Conservation (phyloP, 768 basidiomycete genomes). For the Cubamyces sp. region DNA sequence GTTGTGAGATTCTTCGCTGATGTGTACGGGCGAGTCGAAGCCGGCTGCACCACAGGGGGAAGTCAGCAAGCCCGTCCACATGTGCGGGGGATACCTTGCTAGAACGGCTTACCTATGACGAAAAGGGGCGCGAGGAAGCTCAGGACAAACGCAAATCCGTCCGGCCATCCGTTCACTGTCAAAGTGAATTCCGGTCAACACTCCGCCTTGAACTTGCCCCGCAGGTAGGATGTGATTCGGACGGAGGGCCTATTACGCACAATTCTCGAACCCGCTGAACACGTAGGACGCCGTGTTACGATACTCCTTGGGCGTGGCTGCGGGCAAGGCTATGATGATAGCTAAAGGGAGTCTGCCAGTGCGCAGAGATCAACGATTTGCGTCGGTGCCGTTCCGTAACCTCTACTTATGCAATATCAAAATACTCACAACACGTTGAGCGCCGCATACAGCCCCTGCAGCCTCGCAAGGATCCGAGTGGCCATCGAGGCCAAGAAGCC, state of each 20-base stretch:
- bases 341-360: slow-evolving; percentile 36
- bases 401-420: too few relatives aligned
- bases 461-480: slow-evolving; percentile 37
- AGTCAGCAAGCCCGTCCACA: too few relatives aligned
- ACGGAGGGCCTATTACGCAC: slow-evolving; percentile 37
- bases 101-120: slow-evolving; percentile 12
- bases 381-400: neutral
- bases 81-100: too few relatives aligned
- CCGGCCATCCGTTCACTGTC: slow-evolving; percentile 52
- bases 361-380: too few relatives aligned
- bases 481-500: slow-evolving; percentile 39
- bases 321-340: slow-evolving; percentile 56
- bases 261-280: slow-evolving; percentile 62
- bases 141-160: slow-evolving; percentile 53
- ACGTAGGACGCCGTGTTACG: slow-evolving; percentile 65
- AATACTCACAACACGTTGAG: slow-evolving; percentile 41
- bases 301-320: slow-evolving; percentile 59
- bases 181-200: neutral
- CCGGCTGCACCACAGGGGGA: slow-evolving; percentile 9
- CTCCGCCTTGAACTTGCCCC: too few relatives aligned
- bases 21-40: slow-evolving; percentile 59
- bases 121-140: slow-evolving; percentile 44
- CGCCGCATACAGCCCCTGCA: slow-evolving; percentile 41
- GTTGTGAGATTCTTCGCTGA: slow-evolving; percentile 65
- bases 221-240: neutral